phyloP scores from a whole-genome alignment of 257 asterid species.

The Solanum tarijense region DNA sequence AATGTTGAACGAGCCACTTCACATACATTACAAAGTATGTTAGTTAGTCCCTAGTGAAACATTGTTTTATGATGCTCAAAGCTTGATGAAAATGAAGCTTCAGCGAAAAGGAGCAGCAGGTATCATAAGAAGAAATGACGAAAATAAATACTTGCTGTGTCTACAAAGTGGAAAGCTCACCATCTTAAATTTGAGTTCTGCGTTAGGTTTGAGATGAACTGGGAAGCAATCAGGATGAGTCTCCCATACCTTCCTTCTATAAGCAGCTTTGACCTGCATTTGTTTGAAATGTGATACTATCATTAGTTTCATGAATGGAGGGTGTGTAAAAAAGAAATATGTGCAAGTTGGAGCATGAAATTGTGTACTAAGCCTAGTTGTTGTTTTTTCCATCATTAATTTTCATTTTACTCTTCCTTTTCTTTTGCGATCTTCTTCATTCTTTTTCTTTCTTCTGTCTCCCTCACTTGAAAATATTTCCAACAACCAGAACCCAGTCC shows the following conservation, averaged over 20 bases:
- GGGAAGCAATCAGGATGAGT: slow-evolving; percentile 81
- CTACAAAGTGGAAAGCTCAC: slow-evolving; percentile 8
- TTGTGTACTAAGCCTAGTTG: neutral
- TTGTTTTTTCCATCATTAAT: neutral
- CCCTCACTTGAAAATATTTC: neutral
- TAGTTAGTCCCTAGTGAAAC: neutral
- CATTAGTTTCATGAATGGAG: neutral
- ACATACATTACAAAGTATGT: neutral
- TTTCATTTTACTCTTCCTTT: neutral
- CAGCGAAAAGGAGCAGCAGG: neutral
- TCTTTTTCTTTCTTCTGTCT: neutral
- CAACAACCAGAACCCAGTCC: neutral
- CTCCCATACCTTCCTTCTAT: slow-evolving; percentile 54
- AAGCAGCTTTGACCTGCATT: slow-evolving; percentile 58
- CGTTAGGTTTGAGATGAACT: slow-evolving; percentile 30
- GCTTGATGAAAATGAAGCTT: neutral
- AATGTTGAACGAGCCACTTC: neutral
- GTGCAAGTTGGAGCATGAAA: neutral
- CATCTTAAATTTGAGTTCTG: slow-evolving; percentile 56
- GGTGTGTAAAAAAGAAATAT: neutral
- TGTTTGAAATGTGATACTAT: neutral
- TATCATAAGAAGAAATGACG: neutral
- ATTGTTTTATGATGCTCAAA: neutral
- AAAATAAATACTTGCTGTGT: neutral
- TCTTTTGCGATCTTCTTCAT: neutral